Base-by-base conservation (phyloP, 208 protist genomes). In the Acanthamoeba castellanii region DNA sequence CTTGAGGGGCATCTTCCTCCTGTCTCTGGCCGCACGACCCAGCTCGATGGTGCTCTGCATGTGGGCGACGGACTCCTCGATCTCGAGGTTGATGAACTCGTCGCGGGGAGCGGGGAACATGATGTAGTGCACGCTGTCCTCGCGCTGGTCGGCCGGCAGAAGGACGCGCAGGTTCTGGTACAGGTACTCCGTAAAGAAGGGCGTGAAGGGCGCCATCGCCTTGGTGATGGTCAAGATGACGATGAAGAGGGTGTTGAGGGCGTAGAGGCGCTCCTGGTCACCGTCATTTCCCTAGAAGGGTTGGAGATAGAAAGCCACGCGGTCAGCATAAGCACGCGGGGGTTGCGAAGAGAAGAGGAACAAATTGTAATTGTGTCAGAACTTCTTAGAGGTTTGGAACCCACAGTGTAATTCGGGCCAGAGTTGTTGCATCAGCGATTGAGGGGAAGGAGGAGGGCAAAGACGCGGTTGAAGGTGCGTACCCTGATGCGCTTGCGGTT, bases 161-260 rank as follows among this genome's bases (percentile, higher is more conserved):
- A 98, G 92, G 57, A 96, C 96, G 84, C 98, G 98, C 42, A 99
- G 98, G 88, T 98, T 98, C 96, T 99, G 99, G 97, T 99, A 99
- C 92, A 99, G 96, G 89, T 98, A 98, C 95, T 99, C 99, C 16
- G 98, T 95, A 82, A 99, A 97, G 97, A 99, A 99, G 37, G 99
- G 99, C 25, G 99, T 99, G 96, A 99, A 99, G 94, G 99, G 99
- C 52, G 99, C 99, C 97, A 99, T 98, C 61, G 99, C 97, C 92
- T 97, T 97, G 9, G 97, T 96, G 6, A 99, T 95, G 8, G 68
- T 96, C 25, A 94, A 59, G 6, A 97, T 32, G 27, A 97, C 94
- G 45, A 95, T 96, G 78, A 95, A 97, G 6, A 99, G 98, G 52
- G 98, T 97, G 66, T 98, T 98, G 91, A 99, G 98, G 34, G 99